Evolutionary conservation across 441 rosid species (phyloP).

Genomic region (Jatropha multifida): DNA sequence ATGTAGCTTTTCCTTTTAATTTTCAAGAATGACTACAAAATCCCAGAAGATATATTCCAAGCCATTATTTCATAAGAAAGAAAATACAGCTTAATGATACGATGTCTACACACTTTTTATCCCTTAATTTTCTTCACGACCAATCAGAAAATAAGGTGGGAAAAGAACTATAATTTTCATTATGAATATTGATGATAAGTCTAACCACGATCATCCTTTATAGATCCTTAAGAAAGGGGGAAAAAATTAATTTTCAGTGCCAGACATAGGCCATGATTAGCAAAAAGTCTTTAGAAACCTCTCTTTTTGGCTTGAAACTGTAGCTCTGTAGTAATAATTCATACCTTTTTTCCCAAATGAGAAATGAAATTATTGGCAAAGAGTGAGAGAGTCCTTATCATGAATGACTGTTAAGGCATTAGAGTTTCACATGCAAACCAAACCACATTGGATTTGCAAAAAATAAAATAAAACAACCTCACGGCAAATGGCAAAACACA

Average conservation of each 20-base stretch:
- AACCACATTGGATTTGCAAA: not conserved
- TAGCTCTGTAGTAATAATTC: not conserved
- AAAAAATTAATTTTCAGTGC: not conserved
- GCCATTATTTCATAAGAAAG: not conserved
- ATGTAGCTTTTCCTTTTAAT: not conserved
- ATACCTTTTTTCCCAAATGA: not conserved
- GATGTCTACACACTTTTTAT: not conserved
- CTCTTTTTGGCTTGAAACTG: not conserved
- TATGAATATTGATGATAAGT: not conserved
- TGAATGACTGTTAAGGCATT: not conserved
- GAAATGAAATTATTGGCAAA: not conserved
- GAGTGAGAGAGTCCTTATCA: not conserved
- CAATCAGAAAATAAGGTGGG: not conserved
- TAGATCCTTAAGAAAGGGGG: not conserved
- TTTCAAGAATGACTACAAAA: not conserved
- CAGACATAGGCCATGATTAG: not conserved
- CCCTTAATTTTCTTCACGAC: not conserved
- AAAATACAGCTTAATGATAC: not conserved
- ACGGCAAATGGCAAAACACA: conserved; percentile 17
- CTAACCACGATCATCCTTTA: not conserved
- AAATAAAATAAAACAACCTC: not conserved
- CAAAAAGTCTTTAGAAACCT: not conserved
- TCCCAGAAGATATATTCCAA: not conserved
- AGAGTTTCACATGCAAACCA: conserved; percentile 8
- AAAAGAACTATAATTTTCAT: not conserved